phyloP scores from a whole-genome alignment of 306 rosid genomes.

The Glycine latifolia region DNA sequence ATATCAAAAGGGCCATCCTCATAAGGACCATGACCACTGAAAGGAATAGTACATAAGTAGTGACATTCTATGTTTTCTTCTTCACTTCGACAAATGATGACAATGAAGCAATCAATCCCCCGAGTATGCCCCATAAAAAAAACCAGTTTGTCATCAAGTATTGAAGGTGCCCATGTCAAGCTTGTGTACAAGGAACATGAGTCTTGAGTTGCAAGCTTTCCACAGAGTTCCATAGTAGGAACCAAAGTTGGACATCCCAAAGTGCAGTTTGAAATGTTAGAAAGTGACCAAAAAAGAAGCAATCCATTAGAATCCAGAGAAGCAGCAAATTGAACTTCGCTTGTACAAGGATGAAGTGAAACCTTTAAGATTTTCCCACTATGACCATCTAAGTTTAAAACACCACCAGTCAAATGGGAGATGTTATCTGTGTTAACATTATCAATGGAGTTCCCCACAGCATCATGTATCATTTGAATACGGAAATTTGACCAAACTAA shows the following conservation, averaged over 20 bases:
- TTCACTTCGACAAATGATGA: slow-evolving; percentile 62
- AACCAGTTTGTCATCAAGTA: slow-evolving; percentile 63
- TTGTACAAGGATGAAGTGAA: slow-evolving; percentile 71
- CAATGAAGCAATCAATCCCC: slow-evolving; percentile 94
- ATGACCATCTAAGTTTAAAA: slow-evolving; percentile 86
- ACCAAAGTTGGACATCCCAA: slow-evolving; percentile 72
- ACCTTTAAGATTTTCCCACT: slow-evolving; percentile 77
- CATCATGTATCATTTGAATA: slow-evolving; percentile 47
- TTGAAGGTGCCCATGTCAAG: slow-evolving; percentile 87
- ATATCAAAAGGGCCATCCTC: slow-evolving; percentile 84
- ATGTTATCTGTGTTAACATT: slow-evolving; percentile 42
- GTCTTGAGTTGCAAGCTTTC: slow-evolving; percentile 78
- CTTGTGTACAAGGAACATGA: slow-evolving; percentile 82
- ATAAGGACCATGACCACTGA: slow-evolving; percentile 85
- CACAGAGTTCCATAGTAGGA: slow-evolving; percentile 82
- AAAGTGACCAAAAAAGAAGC: slow-evolving; percentile 86
- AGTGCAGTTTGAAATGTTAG: slow-evolving; percentile 68
- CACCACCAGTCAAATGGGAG: slow-evolving; percentile 57
- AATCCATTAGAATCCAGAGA: slow-evolving; percentile 91
- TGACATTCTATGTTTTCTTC: slow-evolving; percentile 78
- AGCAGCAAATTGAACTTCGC: slow-evolving; percentile 77
- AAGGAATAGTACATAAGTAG: slow-evolving; percentile 92
- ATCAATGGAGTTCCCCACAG: slow-evolving; percentile 54
- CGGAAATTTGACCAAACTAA: slow-evolving; percentile 70
- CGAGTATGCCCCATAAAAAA: slow-evolving; percentile 87